phyloP scores from a whole-genome alignment of 768 basidiomycete species.

The Fomitopsis pulvina region DNA sequence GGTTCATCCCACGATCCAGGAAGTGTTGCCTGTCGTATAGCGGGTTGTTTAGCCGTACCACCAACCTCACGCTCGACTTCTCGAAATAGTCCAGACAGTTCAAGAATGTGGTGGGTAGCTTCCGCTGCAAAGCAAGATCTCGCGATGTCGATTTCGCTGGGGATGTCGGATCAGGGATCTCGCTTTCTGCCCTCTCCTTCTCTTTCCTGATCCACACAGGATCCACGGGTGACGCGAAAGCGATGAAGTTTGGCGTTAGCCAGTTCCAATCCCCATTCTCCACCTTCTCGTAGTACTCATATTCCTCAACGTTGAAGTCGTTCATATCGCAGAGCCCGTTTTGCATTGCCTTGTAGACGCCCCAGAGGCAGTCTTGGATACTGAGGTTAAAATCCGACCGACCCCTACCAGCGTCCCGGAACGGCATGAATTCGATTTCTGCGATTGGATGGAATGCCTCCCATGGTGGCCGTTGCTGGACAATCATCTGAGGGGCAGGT shows the following conservation, averaged over 20 bases:
- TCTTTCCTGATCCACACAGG: constrained; percentile 70
- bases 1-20: constrained; percentile 77
- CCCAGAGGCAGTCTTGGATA: constrained; percentile 90
- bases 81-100: constrained; percentile 95
- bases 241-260: constrained; percentile 88
- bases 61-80: constrained; percentile 78
- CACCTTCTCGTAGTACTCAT: constrained; percentile 92
- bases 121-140: constrained; percentile 61
- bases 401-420: constrained; percentile 92
- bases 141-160: constrained; percentile 17
- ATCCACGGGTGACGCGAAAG: constrained; percentile 91
- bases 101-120: constrained; percentile 71
- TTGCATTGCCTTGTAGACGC: constrained; percentile 85
- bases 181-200: constrained; percentile 50
- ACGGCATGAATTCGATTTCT: constrained; percentile 89
- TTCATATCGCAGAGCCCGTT: constrained; percentile 92
- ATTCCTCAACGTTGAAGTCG: constrained; percentile 88
- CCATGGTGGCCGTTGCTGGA: constrained; percentile 83
- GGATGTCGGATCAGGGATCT: constrained; percentile 14
- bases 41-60: constrained; percentile 90
- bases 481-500: constrained; percentile 77
- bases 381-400: constrained; percentile 89
- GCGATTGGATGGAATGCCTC: constrained; percentile 94
- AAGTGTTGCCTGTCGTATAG: constrained; percentile 83
- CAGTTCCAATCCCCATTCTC: constrained; percentile 96